Evolutionary conservation across 1,284 basidiomycete species (phyloP), one percentile per base, ranked within the genome.

Genomic region (Ustilago shanxiensis): DNA sequence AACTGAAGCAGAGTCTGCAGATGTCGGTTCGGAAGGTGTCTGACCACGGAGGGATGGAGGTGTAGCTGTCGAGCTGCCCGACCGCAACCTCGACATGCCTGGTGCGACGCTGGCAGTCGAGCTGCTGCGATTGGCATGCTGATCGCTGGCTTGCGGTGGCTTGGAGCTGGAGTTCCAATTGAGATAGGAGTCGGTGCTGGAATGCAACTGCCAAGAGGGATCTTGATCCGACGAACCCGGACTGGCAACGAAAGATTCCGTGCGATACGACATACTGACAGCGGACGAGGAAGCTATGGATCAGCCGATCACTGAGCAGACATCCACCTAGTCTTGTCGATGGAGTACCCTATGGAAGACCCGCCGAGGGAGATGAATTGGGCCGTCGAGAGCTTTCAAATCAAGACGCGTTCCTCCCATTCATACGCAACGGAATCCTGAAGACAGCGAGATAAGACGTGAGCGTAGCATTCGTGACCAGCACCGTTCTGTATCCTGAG

Each of bases 101-200:
- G 65, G 61, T 18, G 60, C 55, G 20, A 60, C 45, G 60, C 20
- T 49, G 13, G 65, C 3, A 20, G 47, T 49, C 3, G 70, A 62
- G 20, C 14, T 59, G 31, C 14, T 39, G 29, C 29, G 13, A 33
- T 33, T 22, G 37, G 22, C 4, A 28, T 49, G 41, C 33, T 57
- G 65, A 24, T 63, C 60, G 10, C 20, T 18, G 26, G 39, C 26
- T 11, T 39, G 10, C 2, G 66, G 61, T 41, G 71, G 44, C 55
- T 62, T 68, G 11, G 49, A 10, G 7, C 35, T 60, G 35, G 59
- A 39, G 49, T 63, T 50, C 68, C 67, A 76, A 29, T 66, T 57
- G 28, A 69, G 66, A 28, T 77, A 77, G 7, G 69, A 72, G 53
- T 77, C 74, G 47, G 69, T 77, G 60, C 74, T 77, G 20, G 74